phyloP scores from a whole-genome alignment of 805 yeast species.

The Saturnispora ahearnii region DNA sequence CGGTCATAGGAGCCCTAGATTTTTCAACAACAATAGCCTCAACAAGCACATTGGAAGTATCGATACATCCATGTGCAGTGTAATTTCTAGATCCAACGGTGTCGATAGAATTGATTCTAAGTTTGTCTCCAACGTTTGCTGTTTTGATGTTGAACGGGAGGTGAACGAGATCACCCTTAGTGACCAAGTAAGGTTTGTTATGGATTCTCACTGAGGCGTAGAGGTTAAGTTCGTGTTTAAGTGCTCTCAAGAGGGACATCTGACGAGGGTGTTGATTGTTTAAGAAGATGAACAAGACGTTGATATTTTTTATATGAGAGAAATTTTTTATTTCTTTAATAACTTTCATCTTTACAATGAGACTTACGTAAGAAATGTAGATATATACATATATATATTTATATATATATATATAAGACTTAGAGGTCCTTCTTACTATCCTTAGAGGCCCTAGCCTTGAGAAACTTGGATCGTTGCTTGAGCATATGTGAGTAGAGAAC shows the following conservation, averaged over 20 bases:
- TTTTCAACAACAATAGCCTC: conserved; percentile 80
- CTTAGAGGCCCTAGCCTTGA: conserved; percentile 26
- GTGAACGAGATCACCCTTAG: conserved; percentile 79
- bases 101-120: conserved; percentile 64
- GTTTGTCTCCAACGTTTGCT: conserved; percentile 76
- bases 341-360: too few relatives aligned
- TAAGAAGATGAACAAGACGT: too few relatives aligned
- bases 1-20: conserved; percentile 69
- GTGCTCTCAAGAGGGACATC: conserved; percentile 11
- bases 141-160: conserved; percentile 71
- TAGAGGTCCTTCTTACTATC: not conserved
- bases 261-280: too few relatives aligned
- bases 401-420: not conserved
- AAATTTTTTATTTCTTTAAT: too few relatives aligned
- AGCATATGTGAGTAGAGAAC: conserved; percentile 82
- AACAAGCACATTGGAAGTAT: conserved; percentile 45
- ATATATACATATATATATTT: too few relatives aligned
- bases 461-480: conserved; percentile 72
- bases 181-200: conserved; percentile 77
- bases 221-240: conserved; percentile 57
- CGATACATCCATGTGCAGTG: conserved; percentile 54
- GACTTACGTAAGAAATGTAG: not conserved
- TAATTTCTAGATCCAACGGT: conserved; percentile 80
- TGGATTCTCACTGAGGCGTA: conserved; percentile 81
- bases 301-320: too few relatives aligned